phyloP scores from a whole-genome alignment of 2,329 filamentous ascomycete genomes.

The Aschersonia sp. region DNA sequence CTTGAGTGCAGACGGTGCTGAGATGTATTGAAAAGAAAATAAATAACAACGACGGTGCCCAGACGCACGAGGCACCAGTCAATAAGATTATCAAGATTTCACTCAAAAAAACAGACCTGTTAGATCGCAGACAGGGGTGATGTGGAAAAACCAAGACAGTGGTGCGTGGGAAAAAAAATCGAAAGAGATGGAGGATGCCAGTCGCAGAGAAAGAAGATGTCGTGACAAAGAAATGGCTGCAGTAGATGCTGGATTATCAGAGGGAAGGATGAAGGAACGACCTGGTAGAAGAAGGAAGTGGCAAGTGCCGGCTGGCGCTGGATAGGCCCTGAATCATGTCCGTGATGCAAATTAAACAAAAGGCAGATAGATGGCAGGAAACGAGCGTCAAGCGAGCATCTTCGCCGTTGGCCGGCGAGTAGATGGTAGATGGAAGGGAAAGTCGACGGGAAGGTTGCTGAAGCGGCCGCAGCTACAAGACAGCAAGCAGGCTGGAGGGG shows the following conservation, averaged over 20 bases:
- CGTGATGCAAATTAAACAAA: conserved; percentile 8
- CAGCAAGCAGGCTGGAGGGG: not conserved
- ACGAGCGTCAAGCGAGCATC: conserved; percentile 5
- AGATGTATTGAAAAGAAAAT: conserved; percentile 6
- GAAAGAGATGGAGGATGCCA: conserved; percentile 6
- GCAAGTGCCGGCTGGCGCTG: conserved; percentile 14
- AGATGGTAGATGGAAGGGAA: not conserved
- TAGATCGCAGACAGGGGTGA: conserved; percentile 14
- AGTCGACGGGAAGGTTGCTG: conserved; percentile 2
- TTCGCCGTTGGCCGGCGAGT: not conserved
- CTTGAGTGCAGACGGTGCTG: conserved; percentile 2
- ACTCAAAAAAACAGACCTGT: conserved; percentile 13
- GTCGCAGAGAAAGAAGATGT: conserved; percentile 3
- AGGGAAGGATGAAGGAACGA: conserved; percentile 2
- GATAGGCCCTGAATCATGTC: conserved; percentile 3
- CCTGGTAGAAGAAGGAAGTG: conserved; percentile 2
- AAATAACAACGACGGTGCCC: conserved; percentile 6
- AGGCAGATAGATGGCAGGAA: conserved; percentile 11
- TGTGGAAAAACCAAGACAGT: conserved; percentile 8
- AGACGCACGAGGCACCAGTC: conserved; percentile 3
- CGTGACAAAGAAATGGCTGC: conserved; percentile 4
- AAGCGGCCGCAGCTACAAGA: conserved; percentile 1
- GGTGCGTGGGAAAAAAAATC: conserved; percentile 4
- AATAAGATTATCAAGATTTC: conserved; percentile 13
- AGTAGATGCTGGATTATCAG: conserved; percentile 1